Percentiles rank a stretch among this genome's conserved stretches.
Conservation (phyloP, 2,329 filamentous ascomycete species). For the Arthroderma sp. region DNA sequence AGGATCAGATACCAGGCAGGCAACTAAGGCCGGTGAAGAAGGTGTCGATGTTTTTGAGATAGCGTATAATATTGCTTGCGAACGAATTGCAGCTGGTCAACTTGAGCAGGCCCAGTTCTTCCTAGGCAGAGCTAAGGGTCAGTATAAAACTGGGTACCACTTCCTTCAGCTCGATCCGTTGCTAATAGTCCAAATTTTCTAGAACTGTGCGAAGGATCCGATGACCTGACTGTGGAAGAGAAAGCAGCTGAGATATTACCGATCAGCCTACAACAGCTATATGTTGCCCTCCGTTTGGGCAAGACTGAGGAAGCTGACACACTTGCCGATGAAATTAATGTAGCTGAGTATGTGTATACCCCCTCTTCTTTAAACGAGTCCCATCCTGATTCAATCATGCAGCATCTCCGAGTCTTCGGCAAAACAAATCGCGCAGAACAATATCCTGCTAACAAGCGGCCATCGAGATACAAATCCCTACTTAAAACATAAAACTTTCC, state of each 20-base stretch:
- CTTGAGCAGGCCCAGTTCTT: conserved; percentile 45
- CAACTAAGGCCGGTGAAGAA: conserved; percentile 24
- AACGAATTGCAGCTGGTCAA: conserved; percentile 48
- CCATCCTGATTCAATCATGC: conserved; percentile 7
- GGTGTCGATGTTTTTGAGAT: conserved; percentile 53
- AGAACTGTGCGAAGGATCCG: conserved; percentile 47
- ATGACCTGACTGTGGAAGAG: conserved; percentile 47
- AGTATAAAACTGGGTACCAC: conserved; percentile 6
- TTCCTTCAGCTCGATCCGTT: background rate
- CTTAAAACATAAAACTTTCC: conserved; percentile 43
- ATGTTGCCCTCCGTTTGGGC: conserved; percentile 43
- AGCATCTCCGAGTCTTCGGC: conserved; percentile 48
- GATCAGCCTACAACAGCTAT: conserved; percentile 49
- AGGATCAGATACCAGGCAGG: conserved; percentile 36
- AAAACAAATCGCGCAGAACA: conserved; percentile 47
- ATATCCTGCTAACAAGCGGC: conserved; percentile 39
- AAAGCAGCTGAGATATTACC: conserved; percentile 47
- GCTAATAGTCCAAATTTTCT: background rate
- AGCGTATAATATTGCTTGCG: conserved; percentile 51
- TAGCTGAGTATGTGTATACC: conserved; percentile 35
- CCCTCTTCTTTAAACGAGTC: background rate
- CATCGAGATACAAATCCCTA: conserved; percentile 42
- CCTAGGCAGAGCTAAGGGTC: conserved; percentile 45
- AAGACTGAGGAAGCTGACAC: conserved; percentile 43
- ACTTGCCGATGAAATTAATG: conserved; percentile 38